Evolutionary conservation across 2,329 filamentous ascomycete species (phyloP).

Genomic region (Clarireedia hainanense): DNA sequence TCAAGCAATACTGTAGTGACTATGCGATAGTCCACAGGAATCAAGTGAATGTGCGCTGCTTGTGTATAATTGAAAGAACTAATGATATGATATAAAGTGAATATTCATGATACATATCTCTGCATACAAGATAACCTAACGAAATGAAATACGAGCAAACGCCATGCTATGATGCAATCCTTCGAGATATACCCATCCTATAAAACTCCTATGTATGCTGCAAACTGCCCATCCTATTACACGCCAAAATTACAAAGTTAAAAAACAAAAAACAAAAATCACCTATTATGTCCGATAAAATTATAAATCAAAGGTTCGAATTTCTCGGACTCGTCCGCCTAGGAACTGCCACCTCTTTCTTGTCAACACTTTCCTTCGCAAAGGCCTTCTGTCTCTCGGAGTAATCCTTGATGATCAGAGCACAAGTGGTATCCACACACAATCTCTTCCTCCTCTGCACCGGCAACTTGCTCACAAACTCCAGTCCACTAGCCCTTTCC

Average conservation of each 20-base stretch:
- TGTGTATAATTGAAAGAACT: constrained; percentile 3
- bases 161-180: constrained; percentile 15
- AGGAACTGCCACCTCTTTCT: constrained; percentile 11
- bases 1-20: background rate
- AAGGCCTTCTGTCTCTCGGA: constrained; percentile 53
- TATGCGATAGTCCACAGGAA: background rate
- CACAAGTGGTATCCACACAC: constrained; percentile 80
- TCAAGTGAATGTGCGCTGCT: background rate
- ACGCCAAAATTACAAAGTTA: background rate
- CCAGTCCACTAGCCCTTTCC: constrained; percentile 83
- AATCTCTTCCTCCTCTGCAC: constrained; percentile 65
- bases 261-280: background rate
- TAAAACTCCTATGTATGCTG: constrained; percentile 4
- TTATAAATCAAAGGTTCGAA: constrained; percentile 12
- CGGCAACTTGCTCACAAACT: constrained; percentile 79
- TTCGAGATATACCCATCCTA: background rate
- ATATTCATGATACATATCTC: background rate
- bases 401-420: constrained; percentile 76
- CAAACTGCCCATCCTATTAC: constrained; percentile 13
- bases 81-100: constrained; percentile 9
- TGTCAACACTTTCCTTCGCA: constrained; percentile 18
- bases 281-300: background rate
- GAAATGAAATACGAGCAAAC: constrained; percentile 5
- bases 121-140: background rate
- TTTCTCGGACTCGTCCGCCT: constrained; percentile 27